Evolutionary conservation across 805 yeast species (phyloP), one percentile per base, ranked within the genome.

Genomic region (Saccharomycopsis schoenii): DNA sequence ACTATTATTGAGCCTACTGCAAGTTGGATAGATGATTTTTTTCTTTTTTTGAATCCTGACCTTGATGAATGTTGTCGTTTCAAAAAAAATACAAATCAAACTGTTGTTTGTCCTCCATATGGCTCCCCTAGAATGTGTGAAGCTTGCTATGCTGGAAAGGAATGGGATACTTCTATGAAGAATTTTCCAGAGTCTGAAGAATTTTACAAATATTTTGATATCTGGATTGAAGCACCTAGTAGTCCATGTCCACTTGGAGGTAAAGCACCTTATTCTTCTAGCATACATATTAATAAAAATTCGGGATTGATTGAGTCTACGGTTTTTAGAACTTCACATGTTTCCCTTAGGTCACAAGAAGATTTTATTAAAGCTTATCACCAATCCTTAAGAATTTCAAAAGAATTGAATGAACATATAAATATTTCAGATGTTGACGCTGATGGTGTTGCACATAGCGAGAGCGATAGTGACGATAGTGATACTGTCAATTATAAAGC

Each of bases 181-280:
- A 97, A 94, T 0, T 83, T 94, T 68, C 99, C 99, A 0, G 83
- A 82, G 67, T 80, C 78, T 12, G 76, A 76, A 0, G 85, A 84
- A 41, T 93, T 93, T 68, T 81, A 88, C 83, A 76, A 75, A 55
- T 89, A 78, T 67, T 86, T 91, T 69, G 72, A 81, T 24, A 82
- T 86, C 51, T 93, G 99, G 99, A 88, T 93, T 29, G 77, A 83
- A 47, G 74, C 89, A 1, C 88, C 89, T 29, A 88, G 96, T 61
- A 94, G 88, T 67, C 89, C 93, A 1, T 93, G 99, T 71, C 97
- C 98, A 1, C 74, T 93, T 34, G 98, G 97, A 2, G 99, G 99
- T 1, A 88, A 88, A 68, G 97, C 97, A 0, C 96, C 97, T 0
- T 93, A 93, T 69, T 78, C 88, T 1, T 72, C 77, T 4, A 77